Percentiles rank a stretch among this genome's conserved stretches.
Evolutionary conservation across 192 early-diverging fungal species (phyloP).

Genomic region (Piromyces finnis): DNA sequence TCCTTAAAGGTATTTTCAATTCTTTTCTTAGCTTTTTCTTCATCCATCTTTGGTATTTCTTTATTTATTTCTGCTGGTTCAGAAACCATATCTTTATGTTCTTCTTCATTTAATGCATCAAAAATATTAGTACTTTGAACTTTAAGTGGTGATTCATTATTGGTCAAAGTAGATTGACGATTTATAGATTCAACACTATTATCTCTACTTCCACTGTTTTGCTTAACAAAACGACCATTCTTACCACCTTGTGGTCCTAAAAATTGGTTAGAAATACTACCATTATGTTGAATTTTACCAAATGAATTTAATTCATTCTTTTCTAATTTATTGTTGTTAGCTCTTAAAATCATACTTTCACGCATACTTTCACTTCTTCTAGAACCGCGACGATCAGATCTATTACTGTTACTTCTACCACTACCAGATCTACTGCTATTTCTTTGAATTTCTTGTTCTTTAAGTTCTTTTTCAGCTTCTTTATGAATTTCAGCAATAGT

Average conservation of each 20-base stretch:
- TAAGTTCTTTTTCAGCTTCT: slow-evolving; percentile 33
- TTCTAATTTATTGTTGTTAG: background rate
- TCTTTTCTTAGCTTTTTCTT: background rate
- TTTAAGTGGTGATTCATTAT: background rate
- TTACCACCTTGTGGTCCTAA: background rate
- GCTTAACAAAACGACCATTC: background rate
- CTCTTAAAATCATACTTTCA: background rate
- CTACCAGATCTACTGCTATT: background rate
- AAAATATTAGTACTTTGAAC: background rate
- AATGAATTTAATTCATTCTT: background rate
- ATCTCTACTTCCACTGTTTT: background rate
- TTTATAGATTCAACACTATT: background rate
- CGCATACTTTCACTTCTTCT: background rate
- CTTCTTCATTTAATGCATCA: background rate
- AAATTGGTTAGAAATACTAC: background rate
- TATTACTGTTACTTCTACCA: background rate
- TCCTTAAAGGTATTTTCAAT: background rate
- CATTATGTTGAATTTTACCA: background rate
- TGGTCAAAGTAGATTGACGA: background rate
- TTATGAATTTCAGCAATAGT: slow-evolving; percentile 87
- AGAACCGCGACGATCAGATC: background rate
- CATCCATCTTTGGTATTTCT: background rate
- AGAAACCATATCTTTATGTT: background rate
- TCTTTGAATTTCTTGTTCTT: slow-evolving; percentile 50
- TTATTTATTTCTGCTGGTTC: background rate